phyloP scores from a whole-genome alignment of 2,329 filamentous ascomycete species.

The Trichothecium roseum region DNA sequence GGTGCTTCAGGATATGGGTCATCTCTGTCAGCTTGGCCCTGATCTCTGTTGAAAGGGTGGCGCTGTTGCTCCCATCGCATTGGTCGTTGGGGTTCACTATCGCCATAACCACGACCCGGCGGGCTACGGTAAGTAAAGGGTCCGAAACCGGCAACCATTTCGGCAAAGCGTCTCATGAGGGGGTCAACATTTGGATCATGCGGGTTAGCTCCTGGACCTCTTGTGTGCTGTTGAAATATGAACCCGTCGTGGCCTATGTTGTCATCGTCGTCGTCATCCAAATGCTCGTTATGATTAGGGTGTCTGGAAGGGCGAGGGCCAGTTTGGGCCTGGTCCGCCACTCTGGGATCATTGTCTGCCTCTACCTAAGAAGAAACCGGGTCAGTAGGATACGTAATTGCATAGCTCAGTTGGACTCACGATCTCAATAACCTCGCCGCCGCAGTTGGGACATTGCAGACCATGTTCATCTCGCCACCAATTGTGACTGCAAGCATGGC shows the following conservation, averaged over 20 bases:
- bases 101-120: background rate
- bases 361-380: slow-evolving; percentile 31
- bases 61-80: background rate
- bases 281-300: slow-evolving; percentile 26
- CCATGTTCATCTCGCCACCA: slow-evolving; percentile 66
- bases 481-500: slow-evolving; percentile 70
- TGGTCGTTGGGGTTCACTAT: slow-evolving; percentile 7
- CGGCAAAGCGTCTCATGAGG: slow-evolving; percentile 29
- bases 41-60: background rate
- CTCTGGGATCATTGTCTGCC: slow-evolving; percentile 52
- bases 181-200: slow-evolving; percentile 23
- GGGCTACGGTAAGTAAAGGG: background rate
- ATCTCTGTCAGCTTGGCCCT: background rate
- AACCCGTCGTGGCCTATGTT: slow-evolving; percentile 36
- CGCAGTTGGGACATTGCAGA: slow-evolving; percentile 67
- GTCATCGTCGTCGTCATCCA: slow-evolving; percentile 49
- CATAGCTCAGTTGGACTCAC: slow-evolving; percentile 38
- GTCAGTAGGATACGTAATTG: slow-evolving; percentile 11
- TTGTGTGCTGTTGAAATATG: slow-evolving; percentile 25
- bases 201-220: slow-evolving; percentile 15
- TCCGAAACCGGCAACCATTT: slow-evolving; percentile 31
- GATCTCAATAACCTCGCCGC: slow-evolving; percentile 74
- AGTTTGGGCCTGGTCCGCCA: slow-evolving; percentile 16
- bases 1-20: background rate
- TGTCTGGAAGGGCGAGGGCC: slow-evolving; percentile 17